Evolutionary conservation across 768 basidiomycete genomes (phyloP).

Genomic region (Tricholoma flavovirens): DNA sequence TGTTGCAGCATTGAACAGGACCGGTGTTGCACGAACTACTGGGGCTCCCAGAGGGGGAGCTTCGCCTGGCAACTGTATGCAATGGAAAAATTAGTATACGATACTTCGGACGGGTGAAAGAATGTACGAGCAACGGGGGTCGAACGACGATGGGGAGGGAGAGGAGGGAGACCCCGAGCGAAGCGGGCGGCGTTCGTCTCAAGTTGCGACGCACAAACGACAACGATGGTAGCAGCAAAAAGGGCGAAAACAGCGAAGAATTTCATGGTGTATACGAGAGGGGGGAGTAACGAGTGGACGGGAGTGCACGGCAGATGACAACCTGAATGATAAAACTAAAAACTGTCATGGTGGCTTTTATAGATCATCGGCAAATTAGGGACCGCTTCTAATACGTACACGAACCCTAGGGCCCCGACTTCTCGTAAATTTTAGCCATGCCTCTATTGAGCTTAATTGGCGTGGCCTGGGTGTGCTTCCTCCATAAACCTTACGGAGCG

Average conservation of each 20-base stretch:
- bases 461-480: neutral
- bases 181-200: conserved; percentile 51
- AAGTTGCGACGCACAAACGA: conserved; percentile 28
- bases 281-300: conserved; percentile 13
- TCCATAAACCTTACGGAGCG: neutral
- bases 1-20: conserved; percentile 39
- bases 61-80: conserved; percentile 29
- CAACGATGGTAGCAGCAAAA: conserved; percentile 31
- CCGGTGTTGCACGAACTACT: conserved; percentile 34
- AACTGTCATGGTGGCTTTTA: neutral
- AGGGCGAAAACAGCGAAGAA: conserved; percentile 33
- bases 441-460: neutral
- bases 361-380: neutral
- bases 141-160: conserved; percentile 36
- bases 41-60: conserved; percentile 30
- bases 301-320: conserved; percentile 4
- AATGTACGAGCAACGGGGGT: conserved; percentile 29
- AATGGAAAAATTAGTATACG: neutral
- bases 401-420: neutral
- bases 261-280: conserved; percentile 35
- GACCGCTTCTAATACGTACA: neutral
- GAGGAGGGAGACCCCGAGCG: conserved; percentile 45
- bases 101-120: neutral
- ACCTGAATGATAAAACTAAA: conserved; percentile 2
- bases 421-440: neutral